Percentiles rank a stretch among this genome's conserved stretches.
These are phyloP conservation scores for Diutina sp. DNA, from an alignment of 1,139 yeast species.

Conservation along the genomic window DNA sequence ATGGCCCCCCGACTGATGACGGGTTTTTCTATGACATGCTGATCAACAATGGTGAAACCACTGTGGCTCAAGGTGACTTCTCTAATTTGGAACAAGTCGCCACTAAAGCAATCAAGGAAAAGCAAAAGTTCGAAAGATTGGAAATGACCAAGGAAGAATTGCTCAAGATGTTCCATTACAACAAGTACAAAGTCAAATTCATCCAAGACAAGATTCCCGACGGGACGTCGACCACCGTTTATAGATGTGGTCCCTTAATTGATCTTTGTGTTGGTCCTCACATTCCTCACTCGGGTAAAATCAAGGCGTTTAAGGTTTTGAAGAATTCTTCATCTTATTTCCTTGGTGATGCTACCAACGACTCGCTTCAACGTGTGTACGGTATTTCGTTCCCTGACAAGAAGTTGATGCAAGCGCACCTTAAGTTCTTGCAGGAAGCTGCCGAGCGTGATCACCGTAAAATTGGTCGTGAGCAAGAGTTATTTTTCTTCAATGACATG, in stretches of 20 bases:
- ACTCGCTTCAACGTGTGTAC: slow-evolving; percentile 92
- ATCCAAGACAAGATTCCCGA: slow-evolving; percentile 88
- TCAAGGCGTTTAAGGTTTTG: slow-evolving; percentile 86
- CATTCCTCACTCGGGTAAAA: slow-evolving; percentile 93
- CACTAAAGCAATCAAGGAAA: slow-evolving; percentile 85
- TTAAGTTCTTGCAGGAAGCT: slow-evolving; percentile 93
- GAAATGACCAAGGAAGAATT: slow-evolving; percentile 86
- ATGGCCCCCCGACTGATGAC: slow-evolving; percentile 96
- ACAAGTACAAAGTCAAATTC: slow-evolving; percentile 87
- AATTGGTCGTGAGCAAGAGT: slow-evolving; percentile 92
- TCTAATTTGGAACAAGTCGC: slow-evolving; percentile 77
- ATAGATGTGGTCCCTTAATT: slow-evolving; percentile 95
- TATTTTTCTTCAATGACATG: slow-evolving; percentile 89
- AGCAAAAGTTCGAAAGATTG: slow-evolving; percentile 91
- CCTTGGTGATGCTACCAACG: slow-evolving; percentile 86
- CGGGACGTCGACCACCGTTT: slow-evolving; percentile 91
- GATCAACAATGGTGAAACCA: slow-evolving; percentile 60
- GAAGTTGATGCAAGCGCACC: slow-evolving; percentile 89
- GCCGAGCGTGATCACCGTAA: slow-evolving; percentile 95
- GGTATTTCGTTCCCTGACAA: slow-evolving; percentile 99
- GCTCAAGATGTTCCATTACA: slow-evolving; percentile 86
- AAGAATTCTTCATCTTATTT: slow-evolving; percentile 96
- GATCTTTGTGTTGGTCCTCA: slow-evolving; percentile 98
- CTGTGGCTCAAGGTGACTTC: slow-evolving; percentile 76
- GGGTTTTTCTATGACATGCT: slow-evolving; percentile 98